phyloP scores from a whole-genome alignment of 768 basidiomycete species.

The Clavulina sp. region DNA sequence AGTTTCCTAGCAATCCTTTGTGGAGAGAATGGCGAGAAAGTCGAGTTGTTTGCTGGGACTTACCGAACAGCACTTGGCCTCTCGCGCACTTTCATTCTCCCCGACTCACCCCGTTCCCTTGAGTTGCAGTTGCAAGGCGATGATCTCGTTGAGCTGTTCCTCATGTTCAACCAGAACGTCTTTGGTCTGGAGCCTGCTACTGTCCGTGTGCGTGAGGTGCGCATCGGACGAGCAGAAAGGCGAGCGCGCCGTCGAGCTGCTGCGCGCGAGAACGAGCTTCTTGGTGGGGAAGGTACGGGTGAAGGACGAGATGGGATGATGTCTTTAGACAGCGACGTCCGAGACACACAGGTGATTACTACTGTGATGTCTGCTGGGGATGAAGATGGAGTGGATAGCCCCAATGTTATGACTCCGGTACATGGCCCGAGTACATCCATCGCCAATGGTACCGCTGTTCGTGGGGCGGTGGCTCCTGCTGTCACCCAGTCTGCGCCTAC shows the following conservation, averaged over 20 bases:
- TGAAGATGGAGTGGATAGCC: too few species aligned
- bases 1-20: constrained; percentile 89
- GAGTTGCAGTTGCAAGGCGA: constrained; percentile 85
- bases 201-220: constrained; percentile 82
- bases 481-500: too few species aligned
- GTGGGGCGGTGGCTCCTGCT: too few species aligned
- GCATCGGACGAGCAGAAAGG: constrained; percentile 76
- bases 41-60: constrained; percentile 84
- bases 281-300: background rate
- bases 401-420: too few species aligned
- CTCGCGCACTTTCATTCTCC: constrained; percentile 84
- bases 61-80: constrained; percentile 76
- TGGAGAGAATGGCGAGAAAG: constrained; percentile 83
- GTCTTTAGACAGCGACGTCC: constrained; percentile 29
- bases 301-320: constrained; percentile 15
- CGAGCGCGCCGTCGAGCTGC: constrained; percentile 63
- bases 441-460: too few species aligned
- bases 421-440: too few species aligned
- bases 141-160: constrained; percentile 80
- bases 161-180: constrained; percentile 81
- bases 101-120: constrained; percentile 73
- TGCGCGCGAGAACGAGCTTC: constrained; percentile 30
- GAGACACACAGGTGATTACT: constrained; percentile 28
- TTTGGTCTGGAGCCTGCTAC: constrained; percentile 88
- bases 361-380: constrained; percentile 19